phyloP scores from a whole-genome alignment of 495 filamentous ascomycete genomes.

The Chaetomium tenue region DNA sequence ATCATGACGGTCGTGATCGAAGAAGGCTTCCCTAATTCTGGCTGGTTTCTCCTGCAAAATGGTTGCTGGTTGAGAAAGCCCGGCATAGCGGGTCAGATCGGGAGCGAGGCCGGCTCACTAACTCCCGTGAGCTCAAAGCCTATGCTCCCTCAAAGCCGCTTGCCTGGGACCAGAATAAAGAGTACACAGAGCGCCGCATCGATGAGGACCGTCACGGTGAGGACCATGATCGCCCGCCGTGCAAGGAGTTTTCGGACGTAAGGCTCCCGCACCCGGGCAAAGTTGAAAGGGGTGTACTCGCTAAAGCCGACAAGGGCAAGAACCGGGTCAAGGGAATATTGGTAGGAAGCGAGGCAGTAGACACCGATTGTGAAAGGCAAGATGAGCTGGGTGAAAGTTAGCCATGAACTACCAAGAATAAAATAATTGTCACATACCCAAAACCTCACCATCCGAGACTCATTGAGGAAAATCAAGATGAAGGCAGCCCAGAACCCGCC shows the following conservation, averaged over 20 bases:
- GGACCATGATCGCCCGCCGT: conserved; percentile 75
- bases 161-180: conserved; percentile 92
- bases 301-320: conserved; percentile 85
- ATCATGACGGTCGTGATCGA: conserved; percentile 24
- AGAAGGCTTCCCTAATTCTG: neutral
- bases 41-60: neutral
- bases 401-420: conserved; percentile 16
- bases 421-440: conserved; percentile 62
- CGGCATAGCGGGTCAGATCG: conserved; percentile 5
- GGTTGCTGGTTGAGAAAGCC: neutral
- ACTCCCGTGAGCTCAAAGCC: neutral
- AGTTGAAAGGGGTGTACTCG: conserved; percentile 93
- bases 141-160: conserved; percentile 58
- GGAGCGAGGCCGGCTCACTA: conserved; percentile 22
- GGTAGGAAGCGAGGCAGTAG: conserved; percentile 83
- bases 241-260: conserved; percentile 81
- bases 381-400: conserved; percentile 62
- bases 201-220: conserved; percentile 67
- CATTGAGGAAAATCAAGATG: conserved; percentile 83
- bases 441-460: conserved; percentile 66
- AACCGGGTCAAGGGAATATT: conserved; percentile 90
- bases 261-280: conserved; percentile 78
- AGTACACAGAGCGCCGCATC: conserved; percentile 73
- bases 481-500: conserved; percentile 93
- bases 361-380: conserved; percentile 90